Base-by-base conservation (phyloP, 176 grass and related monocot species). In the Rhynchospora pubera region DNA sequence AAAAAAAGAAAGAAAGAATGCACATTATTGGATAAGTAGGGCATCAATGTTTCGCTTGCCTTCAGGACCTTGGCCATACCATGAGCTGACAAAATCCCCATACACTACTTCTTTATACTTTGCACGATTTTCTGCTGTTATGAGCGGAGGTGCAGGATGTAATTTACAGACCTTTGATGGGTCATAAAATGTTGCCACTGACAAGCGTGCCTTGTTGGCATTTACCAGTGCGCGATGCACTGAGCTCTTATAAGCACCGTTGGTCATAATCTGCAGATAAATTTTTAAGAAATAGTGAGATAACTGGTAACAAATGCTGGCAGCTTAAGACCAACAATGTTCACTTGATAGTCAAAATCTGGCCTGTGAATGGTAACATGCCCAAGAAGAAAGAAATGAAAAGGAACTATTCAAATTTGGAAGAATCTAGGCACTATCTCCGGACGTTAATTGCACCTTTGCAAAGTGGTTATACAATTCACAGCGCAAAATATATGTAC, bases 1-100 rank as follows among this genome's bases (percentile, higher is more conserved):
- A 75, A 9, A 53, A 9, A 16, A 15, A 55, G 3, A 15, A 52
- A 28, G 19, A 76, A 28, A 75, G 14, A 46, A 28, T 53, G 5
- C 47, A 70, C 15, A 87, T 12, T 84, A 47, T 51, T 90, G 22
- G 65, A 92, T 91, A 77, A 89, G 62, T 66, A 97, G 92, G 30
- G 85, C 88, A 2, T 97, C 94, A 45, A 97, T 92, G 71, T 97
- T 97, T 67, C 90, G 84, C 88, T 94, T 97, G 47, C 94, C 94
- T 42, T 94, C 92, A 28, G 92, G 95, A 30, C 95, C 95, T 90
- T 98, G 92, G 63, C 85, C 88, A 75, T 98, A 98, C 95, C 95
- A 97, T 9, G 92, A 94, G 19, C 89, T 94, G 52, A 97, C 87
- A 16, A 92, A 97, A 57, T 98, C 92, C 13, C 95, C 95, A 61